Evolutionary conservation across 805 yeast species (phyloP).

Genomic region (Debaryomyces prosopidis): DNA sequence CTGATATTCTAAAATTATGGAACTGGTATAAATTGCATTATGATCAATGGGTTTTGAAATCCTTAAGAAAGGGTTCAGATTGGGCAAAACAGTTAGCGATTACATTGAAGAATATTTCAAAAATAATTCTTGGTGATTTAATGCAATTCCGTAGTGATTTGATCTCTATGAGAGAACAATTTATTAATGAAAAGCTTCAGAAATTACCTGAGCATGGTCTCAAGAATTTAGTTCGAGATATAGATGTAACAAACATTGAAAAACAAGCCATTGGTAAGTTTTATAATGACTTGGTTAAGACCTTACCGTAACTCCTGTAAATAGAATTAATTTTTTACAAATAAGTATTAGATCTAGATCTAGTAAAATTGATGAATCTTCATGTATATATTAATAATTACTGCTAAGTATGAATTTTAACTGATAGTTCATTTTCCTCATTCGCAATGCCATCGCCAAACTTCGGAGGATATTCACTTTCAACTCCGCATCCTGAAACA

Average conservation of each 20-base stretch:
- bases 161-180: constrained; percentile 19
- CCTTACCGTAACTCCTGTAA: background rate
- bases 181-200: constrained; percentile 29
- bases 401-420: too few species aligned
- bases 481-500: constrained; percentile 17
- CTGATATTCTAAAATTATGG: constrained; percentile 43
- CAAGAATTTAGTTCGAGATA: constrained; percentile 20
- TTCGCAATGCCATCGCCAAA: constrained; percentile 19
- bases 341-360: too few species aligned
- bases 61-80: constrained; percentile 46
- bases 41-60: constrained; percentile 51
- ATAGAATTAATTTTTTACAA: too few species aligned
- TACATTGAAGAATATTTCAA: constrained; percentile 44
- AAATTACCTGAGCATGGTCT: constrained; percentile 42
- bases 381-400: too few species aligned
- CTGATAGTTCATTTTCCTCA: background rate
- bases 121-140: constrained; percentile 38
- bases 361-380: too few species aligned
- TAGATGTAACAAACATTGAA: constrained; percentile 22
- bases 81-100: constrained; percentile 46
- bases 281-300: constrained; percentile 8
- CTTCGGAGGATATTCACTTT: constrained; percentile 25
- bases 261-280: constrained; percentile 15
- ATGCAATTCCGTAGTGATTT: constrained; percentile 39
- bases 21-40: constrained; percentile 58